These are phyloP conservation scores for Sedum album DNA, from an alignment of 164 flowering plant species.

Conservation along the genomic window DNA sequence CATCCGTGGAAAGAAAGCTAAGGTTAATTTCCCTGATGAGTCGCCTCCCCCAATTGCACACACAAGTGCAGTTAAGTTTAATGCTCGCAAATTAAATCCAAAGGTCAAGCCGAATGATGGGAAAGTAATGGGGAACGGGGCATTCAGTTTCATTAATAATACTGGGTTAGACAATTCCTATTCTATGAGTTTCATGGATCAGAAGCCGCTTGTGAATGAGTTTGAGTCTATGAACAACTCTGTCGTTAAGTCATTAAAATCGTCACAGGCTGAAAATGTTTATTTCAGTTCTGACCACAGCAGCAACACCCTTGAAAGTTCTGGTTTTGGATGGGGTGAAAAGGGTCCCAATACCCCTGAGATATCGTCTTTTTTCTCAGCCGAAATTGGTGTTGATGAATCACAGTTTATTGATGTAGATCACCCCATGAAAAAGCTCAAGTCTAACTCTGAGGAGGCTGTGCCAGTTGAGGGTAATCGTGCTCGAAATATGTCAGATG, in stretches of 20 bases:
- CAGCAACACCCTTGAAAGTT: slow-evolving; percentile 66
- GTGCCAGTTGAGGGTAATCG: slow-evolving; percentile 23
- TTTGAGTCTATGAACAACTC: slow-evolving; percentile 19
- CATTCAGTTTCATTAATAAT: slow-evolving; percentile 24
- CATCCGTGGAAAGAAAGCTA: slow-evolving; percentile 95
- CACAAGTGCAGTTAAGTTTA: slow-evolving; percentile 30
- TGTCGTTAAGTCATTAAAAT: slow-evolving; percentile 23
- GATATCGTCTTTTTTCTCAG: slow-evolving; percentile 45
- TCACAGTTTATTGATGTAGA: slow-evolving; percentile 40
- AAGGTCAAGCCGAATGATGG: slow-evolving; percentile 18
- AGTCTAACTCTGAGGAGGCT: slow-evolving; percentile 23
- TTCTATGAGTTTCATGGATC: slow-evolving; percentile 38
- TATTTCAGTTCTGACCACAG: slow-evolving; percentile 65
- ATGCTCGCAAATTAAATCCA: slow-evolving; percentile 22
- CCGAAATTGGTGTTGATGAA: slow-evolving; percentile 30
- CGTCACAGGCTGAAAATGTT: slow-evolving; percentile 22
- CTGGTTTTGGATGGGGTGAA: slow-evolving; percentile 66
- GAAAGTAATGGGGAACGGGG: slow-evolving; percentile 25
- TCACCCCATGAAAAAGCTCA: slow-evolving; percentile 53
- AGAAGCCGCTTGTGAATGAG: slow-evolving; percentile 39
- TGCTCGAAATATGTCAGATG: slow-evolving; percentile 43
- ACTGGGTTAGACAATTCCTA: slow-evolving; percentile 24
- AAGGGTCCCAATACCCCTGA: slow-evolving; percentile 51
- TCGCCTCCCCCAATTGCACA: slow-evolving; percentile 19
- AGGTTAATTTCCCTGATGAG: slow-evolving; percentile 89